Percentiles rank a stretch among this genome's conserved stretches.
phyloP scores from a whole-genome alignment of 768 basidiomycete species.

The Fistulinella prunicolor region DNA sequence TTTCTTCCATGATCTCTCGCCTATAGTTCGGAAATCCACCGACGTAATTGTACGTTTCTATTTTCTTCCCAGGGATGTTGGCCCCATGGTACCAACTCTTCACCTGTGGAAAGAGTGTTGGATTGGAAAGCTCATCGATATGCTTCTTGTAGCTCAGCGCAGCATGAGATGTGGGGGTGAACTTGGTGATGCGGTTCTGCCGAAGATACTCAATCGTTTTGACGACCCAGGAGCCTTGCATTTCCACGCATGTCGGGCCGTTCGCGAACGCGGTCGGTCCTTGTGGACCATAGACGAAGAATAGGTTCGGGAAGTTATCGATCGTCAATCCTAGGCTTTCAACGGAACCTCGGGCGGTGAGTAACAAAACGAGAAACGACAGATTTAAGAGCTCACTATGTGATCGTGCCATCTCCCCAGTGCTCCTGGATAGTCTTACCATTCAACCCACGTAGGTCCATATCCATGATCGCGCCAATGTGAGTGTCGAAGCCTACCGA shows the following conservation, averaged over 20 bases:
- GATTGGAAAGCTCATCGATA: background rate
- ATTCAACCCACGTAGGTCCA: constrained; percentile 11
- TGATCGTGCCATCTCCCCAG: constrained; percentile 12
- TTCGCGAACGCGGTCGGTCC: constrained; percentile 10
- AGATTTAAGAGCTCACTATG: constrained; percentile 9
- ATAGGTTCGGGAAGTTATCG: constrained; percentile 17
- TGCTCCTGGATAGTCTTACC: constrained; percentile 15
- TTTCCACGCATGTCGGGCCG: constrained; percentile 9
- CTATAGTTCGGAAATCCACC: constrained; percentile 1
- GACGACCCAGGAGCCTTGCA: constrained; percentile 8
- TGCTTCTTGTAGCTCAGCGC: constrained; percentile 8
- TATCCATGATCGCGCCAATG: constrained; percentile 1
- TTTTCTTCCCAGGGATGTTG: constrained; percentile 12
- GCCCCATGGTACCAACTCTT: constrained; percentile 2
- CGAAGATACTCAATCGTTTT: constrained; percentile 12
- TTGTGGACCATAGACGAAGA: constrained; percentile 13
- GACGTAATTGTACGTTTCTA: constrained; percentile 2
- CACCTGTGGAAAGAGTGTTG: constrained; percentile 7
- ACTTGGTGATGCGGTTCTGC: constrained; percentile 9
- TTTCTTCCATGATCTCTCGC: constrained; percentile 14
- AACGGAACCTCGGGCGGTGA: background rate
- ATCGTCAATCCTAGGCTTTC: constrained; percentile 12
- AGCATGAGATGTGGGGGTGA: constrained; percentile 6
- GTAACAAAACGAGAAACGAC: background rate
- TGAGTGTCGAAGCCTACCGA: constrained; percentile 5